Percentiles rank a stretch among this genome's conserved stretches.
Conservation (phyloP, 768 basidiomycete genomes). For the Leccinum variicolor region DNA sequence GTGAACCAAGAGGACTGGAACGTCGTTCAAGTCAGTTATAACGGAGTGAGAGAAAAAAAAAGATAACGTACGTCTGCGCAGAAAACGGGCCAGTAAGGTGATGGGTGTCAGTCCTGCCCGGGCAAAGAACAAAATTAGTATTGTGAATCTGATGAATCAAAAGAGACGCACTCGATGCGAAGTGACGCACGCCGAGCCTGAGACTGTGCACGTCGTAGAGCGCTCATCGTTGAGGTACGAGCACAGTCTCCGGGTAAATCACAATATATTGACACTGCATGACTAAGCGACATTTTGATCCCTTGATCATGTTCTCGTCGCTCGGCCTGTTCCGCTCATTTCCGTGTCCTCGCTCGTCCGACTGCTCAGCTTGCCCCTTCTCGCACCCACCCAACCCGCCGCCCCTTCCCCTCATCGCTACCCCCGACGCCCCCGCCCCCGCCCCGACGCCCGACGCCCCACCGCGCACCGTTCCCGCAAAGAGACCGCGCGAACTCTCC, state of each 20-base stretch:
- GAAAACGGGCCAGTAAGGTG: neutral
- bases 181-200: neutral
- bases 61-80: neutral
- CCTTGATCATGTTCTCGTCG: slow-evolving; percentile 56
- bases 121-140: neutral
- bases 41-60: neutral
- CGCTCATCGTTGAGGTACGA: neutral
- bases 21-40: neutral
- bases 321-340: slow-evolving; percentile 54
- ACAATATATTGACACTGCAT: neutral
- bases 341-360: slow-evolving; percentile 52
- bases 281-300: neutral
- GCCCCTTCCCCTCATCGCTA: slow-evolving; percentile 16
- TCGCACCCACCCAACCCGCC: slow-evolving; percentile 48
- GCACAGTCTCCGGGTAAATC: neutral
- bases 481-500: slow-evolving; percentile 40
- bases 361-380: slow-evolving; percentile 63
- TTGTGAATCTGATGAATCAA: neutral
- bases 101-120: neutral
- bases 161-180: neutral
- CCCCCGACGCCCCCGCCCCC: slow-evolving; percentile 13
- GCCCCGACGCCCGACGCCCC: neutral
- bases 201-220: neutral
- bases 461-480: slow-evolving; percentile 41
- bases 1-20: neutral